Evolutionary conservation across 148 eudicot genomes (phyloP), one percentile per base, ranked within the genome.

Genomic region (Fallopia convolvulus): DNA sequence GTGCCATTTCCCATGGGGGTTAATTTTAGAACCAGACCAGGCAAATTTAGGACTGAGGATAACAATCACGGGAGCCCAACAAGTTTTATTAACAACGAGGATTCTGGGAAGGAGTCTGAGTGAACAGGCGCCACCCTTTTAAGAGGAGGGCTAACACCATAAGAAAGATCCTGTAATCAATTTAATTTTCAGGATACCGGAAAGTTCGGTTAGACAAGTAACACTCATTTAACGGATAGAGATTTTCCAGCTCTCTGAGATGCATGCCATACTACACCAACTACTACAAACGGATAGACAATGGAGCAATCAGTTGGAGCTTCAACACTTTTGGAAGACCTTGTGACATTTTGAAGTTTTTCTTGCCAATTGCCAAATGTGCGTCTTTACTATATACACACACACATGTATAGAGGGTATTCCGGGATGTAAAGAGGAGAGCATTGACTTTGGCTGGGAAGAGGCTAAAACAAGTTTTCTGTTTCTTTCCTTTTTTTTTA

Each of bases 1-100:
- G 91, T 91, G 72, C 98, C 96, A 23, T 93, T 91, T 66, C 98
- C 98, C 7, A 88, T 88, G 93, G 93, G 97, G 76, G 87, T 79
- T 32, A 91, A 86, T 68, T 77, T 88, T 53, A 87, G 91, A 74
- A 76, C 87, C n/a, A 83, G 90, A 83, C 55, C 87, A 42, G 81
- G 83, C 58, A 89, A 88, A 84, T 82, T 76, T 76, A 78, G 89
- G 81, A 77, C 83, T 61, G 93, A 88, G 74, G 95, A 89, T 63
- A 81, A 79, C 76, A 82, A 81, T 44, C 87, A 74, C 79, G 97
- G 84, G 77, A 80, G 71, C 74, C 58, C 84, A 48, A 46, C 80
- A 41, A 79, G 77, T 74, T 75, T 80, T 58, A 44, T 44, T 5
- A 84, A 44, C 77, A 86, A 81, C 49, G 95, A 93, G 80, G 89